Conservation (phyloP, 2,329 filamentous ascomycete genomes). For the Capronia coronata region DNA sequence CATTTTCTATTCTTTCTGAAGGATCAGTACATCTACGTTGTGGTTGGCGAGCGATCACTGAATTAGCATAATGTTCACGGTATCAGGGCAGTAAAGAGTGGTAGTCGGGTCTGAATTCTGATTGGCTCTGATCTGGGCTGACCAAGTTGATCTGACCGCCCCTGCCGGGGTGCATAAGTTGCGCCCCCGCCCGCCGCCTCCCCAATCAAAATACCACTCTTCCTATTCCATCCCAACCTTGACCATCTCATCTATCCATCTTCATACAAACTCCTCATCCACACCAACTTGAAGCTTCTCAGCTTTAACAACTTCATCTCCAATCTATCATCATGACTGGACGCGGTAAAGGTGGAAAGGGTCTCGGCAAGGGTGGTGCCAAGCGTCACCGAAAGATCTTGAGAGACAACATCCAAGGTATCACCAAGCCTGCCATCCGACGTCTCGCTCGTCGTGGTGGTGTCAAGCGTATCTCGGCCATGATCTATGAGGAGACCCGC, state of each 20-base stretch:
- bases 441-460: slow-evolving; percentile 98
- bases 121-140: slow-evolving; percentile 26
- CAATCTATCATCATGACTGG: slow-evolving; percentile 51
- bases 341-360: slow-evolving; percentile 90
- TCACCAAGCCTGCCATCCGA: slow-evolving; percentile 96
- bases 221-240: slow-evolving; percentile 14
- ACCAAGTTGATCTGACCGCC: slow-evolving; percentile 23
- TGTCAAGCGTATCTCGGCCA: slow-evolving; percentile 99
- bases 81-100: background rate
- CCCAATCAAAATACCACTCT: slow-evolving; percentile 17
- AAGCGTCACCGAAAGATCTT: slow-evolving; percentile 99
- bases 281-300: slow-evolving; percentile 15
- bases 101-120: slow-evolving; percentile 29
- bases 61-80: slow-evolving; percentile 5
- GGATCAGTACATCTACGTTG: slow-evolving; percentile 13
- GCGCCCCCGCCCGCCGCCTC: slow-evolving; percentile 13
- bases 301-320: slow-evolving; percentile 28
- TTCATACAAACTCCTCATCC: slow-evolving; percentile 11
- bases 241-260: slow-evolving; percentile 3
- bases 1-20: slow-evolving; percentile 2
- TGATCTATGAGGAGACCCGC: slow-evolving; percentile 80
- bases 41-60: slow-evolving; percentile 21
- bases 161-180: slow-evolving; percentile 23
- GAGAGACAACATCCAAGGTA: slow-evolving; percentile 99
- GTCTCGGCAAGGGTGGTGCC: slow-evolving; percentile 94